Evolutionary conservation across 1,284 basidiomycete species (phyloP).

Genomic region (Xanthoconium separans): DNA sequence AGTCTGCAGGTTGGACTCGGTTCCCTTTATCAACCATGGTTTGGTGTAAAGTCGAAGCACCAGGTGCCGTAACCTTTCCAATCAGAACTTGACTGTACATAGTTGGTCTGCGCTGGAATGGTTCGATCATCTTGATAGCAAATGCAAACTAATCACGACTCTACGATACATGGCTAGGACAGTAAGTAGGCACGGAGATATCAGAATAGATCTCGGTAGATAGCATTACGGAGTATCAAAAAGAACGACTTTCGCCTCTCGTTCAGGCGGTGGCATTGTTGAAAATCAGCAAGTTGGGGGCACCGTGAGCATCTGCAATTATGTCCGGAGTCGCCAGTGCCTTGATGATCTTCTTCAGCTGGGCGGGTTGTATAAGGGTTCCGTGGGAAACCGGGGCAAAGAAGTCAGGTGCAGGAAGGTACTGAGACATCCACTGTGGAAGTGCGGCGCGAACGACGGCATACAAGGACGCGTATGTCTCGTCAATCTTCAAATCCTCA

Average conservation of each 20-base stretch:
- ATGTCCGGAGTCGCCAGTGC: slow-evolving; percentile 56
- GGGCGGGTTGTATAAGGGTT: slow-evolving; percentile 55
- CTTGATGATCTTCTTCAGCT: slow-evolving; percentile 76
- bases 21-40: background rate
- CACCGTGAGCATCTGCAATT: slow-evolving; percentile 52
- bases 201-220: slow-evolving; percentile 1
- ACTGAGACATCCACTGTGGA: slow-evolving; percentile 57
- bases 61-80: too few relatives aligned
- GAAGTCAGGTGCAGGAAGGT: slow-evolving; percentile 58
- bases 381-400: slow-evolving; percentile 40
- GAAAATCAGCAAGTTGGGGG: slow-evolving; percentile 75
- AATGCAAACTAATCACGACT: background rate
- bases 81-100: background rate
- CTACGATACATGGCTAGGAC: slow-evolving; percentile 18
- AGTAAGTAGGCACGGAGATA: background rate
- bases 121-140: background rate
- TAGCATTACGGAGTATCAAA: slow-evolving; percentile 3
- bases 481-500: slow-evolving; percentile 21
- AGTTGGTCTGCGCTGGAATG: too few relatives aligned
- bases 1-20: slow-evolving; percentile 11
- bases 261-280: slow-evolving; percentile 70
- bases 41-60: background rate
- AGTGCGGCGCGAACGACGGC: slow-evolving; percentile 52
- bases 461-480: slow-evolving; percentile 45
- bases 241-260: background rate